A percentile compares a stretch with the other conserved stretches of the same genome.
phyloP scores from a whole-genome alignment of 106 monocot genomes.

The Dactylorhiza incarnata region DNA sequence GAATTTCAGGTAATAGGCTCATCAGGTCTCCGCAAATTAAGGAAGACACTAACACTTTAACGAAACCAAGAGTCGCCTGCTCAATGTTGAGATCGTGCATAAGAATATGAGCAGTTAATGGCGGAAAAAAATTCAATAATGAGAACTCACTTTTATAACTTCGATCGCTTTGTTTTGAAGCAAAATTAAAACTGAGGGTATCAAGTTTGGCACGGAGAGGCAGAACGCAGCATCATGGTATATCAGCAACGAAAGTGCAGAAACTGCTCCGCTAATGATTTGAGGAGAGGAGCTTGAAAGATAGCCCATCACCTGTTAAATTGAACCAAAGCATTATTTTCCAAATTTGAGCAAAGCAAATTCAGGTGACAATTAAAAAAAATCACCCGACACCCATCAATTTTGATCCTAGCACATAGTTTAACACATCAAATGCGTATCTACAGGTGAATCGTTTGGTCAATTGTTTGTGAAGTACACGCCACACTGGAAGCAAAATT shows the following conservation, averaged over 20 bases:
- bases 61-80: slow-evolving; percentile 85
- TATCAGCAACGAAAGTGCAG: slow-evolving; percentile 86
- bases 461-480: no score
- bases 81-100: slow-evolving; percentile 2
- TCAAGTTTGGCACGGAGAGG: slow-evolving; percentile 61
- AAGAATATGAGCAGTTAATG: background rate
- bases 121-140: background rate
- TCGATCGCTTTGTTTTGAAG: slow-evolving; percentile 73
- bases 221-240: slow-evolving; percentile 66
- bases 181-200: slow-evolving; percentile 70
- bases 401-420: no score
- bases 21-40: slow-evolving; percentile 40
- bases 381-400: no score
- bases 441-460: no score
- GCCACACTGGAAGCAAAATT: no score
- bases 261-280: slow-evolving; percentile 91
- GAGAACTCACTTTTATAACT: slow-evolving; percentile 71
- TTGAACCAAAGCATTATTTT: background rate
- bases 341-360: background rate
- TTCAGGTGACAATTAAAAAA: background rate
- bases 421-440: no score
- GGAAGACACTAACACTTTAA: slow-evolving; percentile 77
- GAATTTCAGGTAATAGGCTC: slow-evolving; percentile 51
- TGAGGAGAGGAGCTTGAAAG: slow-evolving; percentile 88
- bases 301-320: slow-evolving; percentile 89